Evolutionary conservation across 306 rosid genomes (phyloP).

Genomic region (Corylus americana): DNA sequence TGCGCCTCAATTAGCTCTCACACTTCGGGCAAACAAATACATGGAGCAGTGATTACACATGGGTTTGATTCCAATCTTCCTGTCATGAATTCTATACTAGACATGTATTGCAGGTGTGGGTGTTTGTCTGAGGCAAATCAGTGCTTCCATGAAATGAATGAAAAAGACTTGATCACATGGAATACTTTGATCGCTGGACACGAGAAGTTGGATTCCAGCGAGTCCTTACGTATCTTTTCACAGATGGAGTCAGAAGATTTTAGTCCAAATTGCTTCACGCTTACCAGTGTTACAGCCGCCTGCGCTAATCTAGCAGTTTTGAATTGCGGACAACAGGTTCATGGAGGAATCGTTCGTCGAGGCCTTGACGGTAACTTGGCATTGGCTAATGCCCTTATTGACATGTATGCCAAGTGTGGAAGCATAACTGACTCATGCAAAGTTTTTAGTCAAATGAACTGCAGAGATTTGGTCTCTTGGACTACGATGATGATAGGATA

Average conservation of each 20-base stretch:
- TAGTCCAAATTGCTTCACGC: constrained; percentile 65
- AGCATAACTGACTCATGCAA: constrained; percentile 50
- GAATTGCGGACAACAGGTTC: constrained; percentile 71
- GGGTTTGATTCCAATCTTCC: constrained; percentile 61
- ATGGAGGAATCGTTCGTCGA: constrained; percentile 55
- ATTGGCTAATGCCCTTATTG: constrained; percentile 66
- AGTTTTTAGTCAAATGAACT: constrained; percentile 50
- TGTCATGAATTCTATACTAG: constrained; percentile 70
- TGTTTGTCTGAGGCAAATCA: constrained; percentile 58
- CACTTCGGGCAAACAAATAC: constrained; percentile 63
- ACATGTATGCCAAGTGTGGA: constrained; percentile 86
- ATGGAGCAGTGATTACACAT: constrained; percentile 61
- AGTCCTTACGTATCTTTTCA: constrained; percentile 57
- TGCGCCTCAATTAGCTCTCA: constrained; percentile 50
- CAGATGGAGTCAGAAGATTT: constrained; percentile 57
- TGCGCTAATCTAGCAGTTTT: constrained; percentile 65
- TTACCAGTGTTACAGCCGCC: constrained; percentile 60
- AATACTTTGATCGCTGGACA: constrained; percentile 73
- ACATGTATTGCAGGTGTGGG: constrained; percentile 78
- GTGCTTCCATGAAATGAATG: constrained; percentile 51
- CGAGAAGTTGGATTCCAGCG: constrained; percentile 51
- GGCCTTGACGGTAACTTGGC: constrained; percentile 51
- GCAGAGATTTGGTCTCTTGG: constrained; percentile 72
- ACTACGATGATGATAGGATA: constrained; percentile 78
- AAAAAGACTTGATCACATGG: constrained; percentile 72